These are phyloP conservation scores for Nitzschia palea DNA, from an alignment of 108 stramenopile species.

Conservation along the genomic window DNA sequence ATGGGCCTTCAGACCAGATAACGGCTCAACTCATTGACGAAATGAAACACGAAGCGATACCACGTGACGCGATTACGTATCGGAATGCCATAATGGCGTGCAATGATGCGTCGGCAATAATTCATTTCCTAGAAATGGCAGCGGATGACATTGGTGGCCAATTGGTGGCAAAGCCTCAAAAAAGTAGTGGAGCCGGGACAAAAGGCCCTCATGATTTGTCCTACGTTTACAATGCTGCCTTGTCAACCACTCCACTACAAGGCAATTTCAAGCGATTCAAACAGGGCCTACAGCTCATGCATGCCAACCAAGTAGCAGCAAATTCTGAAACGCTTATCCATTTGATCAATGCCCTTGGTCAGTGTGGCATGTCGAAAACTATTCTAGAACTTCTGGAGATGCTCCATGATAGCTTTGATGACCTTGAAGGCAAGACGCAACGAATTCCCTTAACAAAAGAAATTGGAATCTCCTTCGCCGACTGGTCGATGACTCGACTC, in stretches of 20 bases:
- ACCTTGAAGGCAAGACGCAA: not conserved
- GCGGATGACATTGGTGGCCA: constrained; percentile 6
- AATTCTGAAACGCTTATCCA: constrained; percentile 12
- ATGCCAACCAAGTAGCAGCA: constrained; percentile 2
- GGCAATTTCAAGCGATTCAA: constrained; percentile 14
- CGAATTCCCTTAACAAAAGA: not conserved
- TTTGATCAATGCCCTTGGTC: constrained; percentile 25
- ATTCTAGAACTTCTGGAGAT: not conserved
- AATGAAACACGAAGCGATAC: constrained; percentile 47
- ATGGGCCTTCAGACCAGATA: not conserved
- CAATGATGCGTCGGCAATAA: not conserved
- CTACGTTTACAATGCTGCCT: constrained; percentile 49
- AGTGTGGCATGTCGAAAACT: not conserved
- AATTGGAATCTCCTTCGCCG: not conserved
- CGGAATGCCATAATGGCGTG: constrained; percentile 57
- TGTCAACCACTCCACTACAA: constrained; percentile 23
- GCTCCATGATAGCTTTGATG: not conserved
- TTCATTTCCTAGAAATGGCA: constrained; percentile 13
- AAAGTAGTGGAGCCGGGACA: not conserved
- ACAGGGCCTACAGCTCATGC: constrained; percentile 20
- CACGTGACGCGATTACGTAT: constrained; percentile 62
- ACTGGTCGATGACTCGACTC: not conserved
- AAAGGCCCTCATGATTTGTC: constrained; percentile 23
- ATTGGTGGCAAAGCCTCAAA: not conserved
- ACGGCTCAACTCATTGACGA: constrained; percentile 46